phyloP scores from a whole-genome alignment of 2,329 filamentous ascomycete genomes.

The Colletotrichum acutatum region DNA sequence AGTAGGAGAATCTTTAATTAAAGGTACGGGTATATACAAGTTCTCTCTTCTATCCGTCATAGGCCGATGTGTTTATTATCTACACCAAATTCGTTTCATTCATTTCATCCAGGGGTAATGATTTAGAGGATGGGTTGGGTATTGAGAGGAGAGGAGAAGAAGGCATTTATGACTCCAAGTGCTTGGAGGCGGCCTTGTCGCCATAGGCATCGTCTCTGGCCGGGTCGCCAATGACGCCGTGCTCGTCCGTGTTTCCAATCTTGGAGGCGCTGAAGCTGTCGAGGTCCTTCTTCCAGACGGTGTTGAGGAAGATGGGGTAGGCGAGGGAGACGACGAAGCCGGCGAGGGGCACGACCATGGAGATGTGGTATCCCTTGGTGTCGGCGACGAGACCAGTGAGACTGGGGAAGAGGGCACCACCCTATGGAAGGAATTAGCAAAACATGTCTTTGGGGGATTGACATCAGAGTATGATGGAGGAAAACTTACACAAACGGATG shows the following conservation, averaged over 20 bases:
- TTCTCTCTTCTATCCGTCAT: background rate
- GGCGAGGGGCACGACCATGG: conserved; percentile 73
- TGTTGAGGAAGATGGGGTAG: conserved; percentile 71
- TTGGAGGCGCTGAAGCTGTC: conserved; percentile 30
- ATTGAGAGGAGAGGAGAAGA: background rate
- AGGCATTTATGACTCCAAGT: conserved; percentile 17
- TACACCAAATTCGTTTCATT: background rate
- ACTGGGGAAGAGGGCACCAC: conserved; percentile 21
- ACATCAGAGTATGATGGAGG: too few relatives aligned
- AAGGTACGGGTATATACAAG: background rate
- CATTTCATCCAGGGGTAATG: background rate
- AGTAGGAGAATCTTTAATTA: background rate
- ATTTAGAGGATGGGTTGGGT: background rate
- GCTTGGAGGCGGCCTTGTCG: conserved; percentile 26
- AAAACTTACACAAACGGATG: conserved; percentile 1
- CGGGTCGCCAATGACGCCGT: conserved; percentile 26
- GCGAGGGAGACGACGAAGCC: conserved; percentile 68
- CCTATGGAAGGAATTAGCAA: background rate
- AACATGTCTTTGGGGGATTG: too few relatives aligned
- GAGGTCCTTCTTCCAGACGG: conserved; percentile 29
- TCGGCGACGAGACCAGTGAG: conserved; percentile 26
- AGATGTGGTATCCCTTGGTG: conserved; percentile 45
- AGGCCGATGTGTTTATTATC: background rate
- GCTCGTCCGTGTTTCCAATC: conserved; percentile 27
- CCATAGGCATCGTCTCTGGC: background rate